These are phyloP conservation scores for Annulohypoxylon stygium DNA, from an alignment of 495 filamentous ascomycete genomes.

Conservation along the genomic window DNA sequence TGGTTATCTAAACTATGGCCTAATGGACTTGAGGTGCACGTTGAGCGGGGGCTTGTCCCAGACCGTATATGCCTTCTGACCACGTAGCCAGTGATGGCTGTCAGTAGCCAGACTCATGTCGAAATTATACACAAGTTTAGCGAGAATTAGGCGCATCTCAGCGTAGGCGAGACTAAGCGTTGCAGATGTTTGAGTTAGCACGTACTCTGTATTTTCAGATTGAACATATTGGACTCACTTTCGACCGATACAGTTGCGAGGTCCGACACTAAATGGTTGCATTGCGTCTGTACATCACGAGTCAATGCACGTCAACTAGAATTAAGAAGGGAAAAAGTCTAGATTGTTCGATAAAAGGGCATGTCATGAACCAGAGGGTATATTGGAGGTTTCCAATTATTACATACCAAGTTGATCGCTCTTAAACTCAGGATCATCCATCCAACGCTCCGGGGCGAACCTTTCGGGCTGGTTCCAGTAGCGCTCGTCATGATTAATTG, in stretches of 20 bases:
- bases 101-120: constrained; percentile 56
- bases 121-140: constrained; percentile 59
- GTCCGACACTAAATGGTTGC: constrained; percentile 67
- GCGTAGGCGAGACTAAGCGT: constrained; percentile 35
- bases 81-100: constrained; percentile 47
- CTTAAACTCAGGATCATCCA: constrained; percentile 53
- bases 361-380: too few species aligned
- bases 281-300: constrained; percentile 55
- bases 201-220: not conserved
- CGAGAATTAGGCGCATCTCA: constrained; percentile 60
- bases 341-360: too few species aligned
- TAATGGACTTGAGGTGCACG: not conserved
- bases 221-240: constrained; percentile 57
- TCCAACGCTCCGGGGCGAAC: constrained; percentile 67
- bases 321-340: too few species aligned
- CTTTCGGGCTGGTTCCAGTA: constrained; percentile 60
- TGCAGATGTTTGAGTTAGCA: not conserved
- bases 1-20: too few species aligned
- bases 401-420: constrained; percentile 52
- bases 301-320: too few species aligned
- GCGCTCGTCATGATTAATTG: constrained; percentile 53
- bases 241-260: constrained; percentile 68
- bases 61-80: not conserved
- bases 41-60: not conserved
- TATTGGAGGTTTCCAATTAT: too few species aligned